These are phyloP conservation scores for Setaria italica DNA, from an alignment of 202 grass and related monocot genomes.

Conservation along the genomic window DNA sequence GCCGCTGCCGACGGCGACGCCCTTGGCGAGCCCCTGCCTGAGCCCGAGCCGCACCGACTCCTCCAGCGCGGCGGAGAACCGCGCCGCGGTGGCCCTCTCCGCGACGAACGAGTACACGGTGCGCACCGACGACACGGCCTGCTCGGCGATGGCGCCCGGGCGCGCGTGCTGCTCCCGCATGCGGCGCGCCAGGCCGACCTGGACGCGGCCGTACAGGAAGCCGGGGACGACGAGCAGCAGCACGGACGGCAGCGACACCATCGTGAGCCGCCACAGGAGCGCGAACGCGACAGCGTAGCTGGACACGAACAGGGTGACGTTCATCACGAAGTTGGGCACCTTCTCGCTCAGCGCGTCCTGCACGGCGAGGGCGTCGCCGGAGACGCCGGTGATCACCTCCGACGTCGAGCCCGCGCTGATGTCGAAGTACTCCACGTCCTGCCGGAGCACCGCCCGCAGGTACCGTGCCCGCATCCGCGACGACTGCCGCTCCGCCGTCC, in stretches of 20 bases:
- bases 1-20: constrained; percentile 73
- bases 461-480: constrained; percentile 81
- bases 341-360: constrained; percentile 91
- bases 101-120: constrained; percentile 77
- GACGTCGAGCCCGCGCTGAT: constrained; percentile 68
- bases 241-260: constrained; percentile 66
- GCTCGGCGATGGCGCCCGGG: constrained; percentile 67
- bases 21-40: constrained; percentile 81
- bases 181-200: constrained; percentile 61
- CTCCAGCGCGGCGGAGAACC: constrained; percentile 67
- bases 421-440: constrained; percentile 94
- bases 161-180: constrained; percentile 71
- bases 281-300: constrained; percentile 72
- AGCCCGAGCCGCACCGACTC: constrained; percentile 67
- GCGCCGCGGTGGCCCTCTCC: constrained; percentile 57
- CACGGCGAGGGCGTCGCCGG: constrained; percentile 72
- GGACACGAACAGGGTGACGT: constrained; percentile 59
- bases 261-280: constrained; percentile 67
- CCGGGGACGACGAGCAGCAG: constrained; percentile 74
- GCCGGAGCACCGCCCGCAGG: constrained; percentile 76
- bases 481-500: constrained; percentile 82
- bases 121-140: constrained; percentile 71
- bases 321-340: constrained; percentile 86
- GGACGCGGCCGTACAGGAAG: constrained; percentile 73
- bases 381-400: constrained; percentile 86